Evolutionary conservation across 371 early-diverging fungal genomes (phyloP), one percentile per base, ranked within the genome.

Genomic region (Mucor circinelloides): DNA sequence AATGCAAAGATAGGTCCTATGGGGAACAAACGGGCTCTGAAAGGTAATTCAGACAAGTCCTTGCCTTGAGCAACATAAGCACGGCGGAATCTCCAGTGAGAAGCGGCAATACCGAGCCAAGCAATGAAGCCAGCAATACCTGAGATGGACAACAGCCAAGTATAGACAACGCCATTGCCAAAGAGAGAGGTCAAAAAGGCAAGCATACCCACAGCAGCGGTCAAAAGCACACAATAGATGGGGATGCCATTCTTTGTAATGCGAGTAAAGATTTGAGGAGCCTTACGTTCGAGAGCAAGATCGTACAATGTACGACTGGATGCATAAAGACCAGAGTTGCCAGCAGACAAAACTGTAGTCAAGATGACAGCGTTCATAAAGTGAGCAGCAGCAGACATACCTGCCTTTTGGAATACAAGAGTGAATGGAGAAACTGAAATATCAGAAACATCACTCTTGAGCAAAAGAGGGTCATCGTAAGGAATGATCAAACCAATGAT

Each of bases 81-180:
- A 56, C 80, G 83, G 44, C 95, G 91, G 89, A 95, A 95, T 15
- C 94, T 90, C 58, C 87, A 83, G 70, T 95, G 94, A 57, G 87
- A 84, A 36, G 89, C 75, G 6, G 87, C 84, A 71, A 95, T 95
- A 66, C 91, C 77, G 52, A 80, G 61, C 95, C 95, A 95, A 57
- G 93, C 89, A 54, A 92, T 80, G 66, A 94, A 87, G 28, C 94
- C 93, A 2, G 94, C 86, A 27, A 90, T 81, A 34, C 91, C 90
- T 34, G 91, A 83, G 31, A 94, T 73, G 57, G 86, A 84, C 67
- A 91, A 68, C 30, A 94, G 77, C 75, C 74, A 72, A 34, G 67
- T 72, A 48, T 83, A 85, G 9, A 83, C 84, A 56, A 81, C 66
- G 63, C 84, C 84, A 54, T 75, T 73, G 48, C 79, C 76, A 32